A percentile compares a stretch with the other conserved stretches of the same genome.
Conservation (phyloP, 495 filamentous ascomycete genomes). For the Daldinia loculata region DNA sequence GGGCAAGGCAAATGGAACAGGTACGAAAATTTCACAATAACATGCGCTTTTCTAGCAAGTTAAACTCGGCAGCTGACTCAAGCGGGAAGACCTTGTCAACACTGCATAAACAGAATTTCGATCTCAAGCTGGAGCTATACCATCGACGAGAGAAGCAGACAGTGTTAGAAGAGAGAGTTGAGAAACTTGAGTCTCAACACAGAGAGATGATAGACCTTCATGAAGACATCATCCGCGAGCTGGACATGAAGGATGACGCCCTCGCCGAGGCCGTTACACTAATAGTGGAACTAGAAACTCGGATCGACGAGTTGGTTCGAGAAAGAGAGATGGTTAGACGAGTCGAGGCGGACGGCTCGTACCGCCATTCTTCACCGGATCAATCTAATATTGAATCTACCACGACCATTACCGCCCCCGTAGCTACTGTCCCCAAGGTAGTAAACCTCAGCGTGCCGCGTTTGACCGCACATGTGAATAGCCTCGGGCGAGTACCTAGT, state of each 20-base stretch:
- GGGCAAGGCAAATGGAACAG: constrained; percentile 59
- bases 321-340: constrained; percentile 55
- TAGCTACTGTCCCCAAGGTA: constrained; percentile 33
- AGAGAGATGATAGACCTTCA: constrained; percentile 47
- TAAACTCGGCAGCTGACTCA: constrained; percentile 16
- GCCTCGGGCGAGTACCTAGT: constrained; percentile 66
- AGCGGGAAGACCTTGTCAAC: constrained; percentile 56
- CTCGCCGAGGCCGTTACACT: constrained; percentile 83
- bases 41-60: constrained; percentile 8
- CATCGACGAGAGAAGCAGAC: constrained; percentile 70
- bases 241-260: constrained; percentile 80
- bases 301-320: constrained; percentile 63
- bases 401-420: background rate
- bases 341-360: constrained; percentile 47
- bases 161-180: constrained; percentile 66
- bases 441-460: constrained; percentile 24
- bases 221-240: constrained; percentile 63
- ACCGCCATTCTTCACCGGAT: constrained; percentile 30
- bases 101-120: constrained; percentile 88
- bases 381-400: constrained; percentile 16
- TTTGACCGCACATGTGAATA: constrained; percentile 34
- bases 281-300: constrained; percentile 78
- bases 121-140: constrained; percentile 84
- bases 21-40: constrained; percentile 32
- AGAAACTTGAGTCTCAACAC: constrained; percentile 64